Percentiles rank a stretch among this genome's conserved stretches.
phyloP scores from a whole-genome alignment of 2,329 filamentous ascomycete genomes.

The Cladobotryum mycophilum region DNA sequence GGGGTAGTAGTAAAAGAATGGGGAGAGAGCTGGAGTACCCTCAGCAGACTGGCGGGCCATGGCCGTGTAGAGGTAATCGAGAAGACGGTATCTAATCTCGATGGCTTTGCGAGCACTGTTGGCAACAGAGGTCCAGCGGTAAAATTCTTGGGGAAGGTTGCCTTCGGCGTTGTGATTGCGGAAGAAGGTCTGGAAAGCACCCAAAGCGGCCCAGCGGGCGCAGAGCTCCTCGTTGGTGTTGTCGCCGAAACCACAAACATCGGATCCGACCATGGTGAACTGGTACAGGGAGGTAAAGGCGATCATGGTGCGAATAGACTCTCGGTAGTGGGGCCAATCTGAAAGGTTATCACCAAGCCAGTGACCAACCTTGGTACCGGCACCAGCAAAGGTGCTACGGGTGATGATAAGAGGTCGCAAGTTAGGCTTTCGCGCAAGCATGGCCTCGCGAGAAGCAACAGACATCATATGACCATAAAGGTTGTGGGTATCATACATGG shows the following conservation, averaged over 20 bases:
- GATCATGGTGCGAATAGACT: slow-evolving; percentile 71
- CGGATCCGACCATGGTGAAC: slow-evolving; percentile 62
- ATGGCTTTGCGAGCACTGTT: slow-evolving; percentile 62
- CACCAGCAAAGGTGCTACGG: slow-evolving; percentile 72
- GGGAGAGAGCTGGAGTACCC: slow-evolving; percentile 61
- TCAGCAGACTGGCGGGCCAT: slow-evolving; percentile 53
- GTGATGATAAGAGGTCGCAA: slow-evolving; percentile 81
- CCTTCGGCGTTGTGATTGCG: slow-evolving; percentile 57
- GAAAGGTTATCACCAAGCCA: slow-evolving; percentile 76
- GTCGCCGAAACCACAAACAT: slow-evolving; percentile 70
- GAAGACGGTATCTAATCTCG: slow-evolving; percentile 64
- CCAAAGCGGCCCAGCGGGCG: slow-evolving; percentile 61
- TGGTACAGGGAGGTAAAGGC: slow-evolving; percentile 65
- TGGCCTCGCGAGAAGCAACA: slow-evolving; percentile 68
- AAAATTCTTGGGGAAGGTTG: slow-evolving; percentile 56
- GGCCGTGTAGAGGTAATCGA: slow-evolving; percentile 78
- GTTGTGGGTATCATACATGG: slow-evolving; percentile 81
- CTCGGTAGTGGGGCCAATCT: slow-evolving; percentile 67
- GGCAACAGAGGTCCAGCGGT: slow-evolving; percentile 59
- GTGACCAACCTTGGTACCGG: slow-evolving; percentile 69
- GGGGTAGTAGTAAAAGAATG: slow-evolving; percentile 67
- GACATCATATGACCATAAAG: slow-evolving; percentile 70
- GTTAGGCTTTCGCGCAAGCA: slow-evolving; percentile 55
- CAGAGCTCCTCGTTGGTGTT: slow-evolving; percentile 59
- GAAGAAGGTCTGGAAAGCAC: slow-evolving; percentile 67